Evolutionary conservation across 371 early-diverging fungal species (phyloP), one percentile per base, ranked within the genome.

Genomic region (Rhizopus arrhizus): DNA sequence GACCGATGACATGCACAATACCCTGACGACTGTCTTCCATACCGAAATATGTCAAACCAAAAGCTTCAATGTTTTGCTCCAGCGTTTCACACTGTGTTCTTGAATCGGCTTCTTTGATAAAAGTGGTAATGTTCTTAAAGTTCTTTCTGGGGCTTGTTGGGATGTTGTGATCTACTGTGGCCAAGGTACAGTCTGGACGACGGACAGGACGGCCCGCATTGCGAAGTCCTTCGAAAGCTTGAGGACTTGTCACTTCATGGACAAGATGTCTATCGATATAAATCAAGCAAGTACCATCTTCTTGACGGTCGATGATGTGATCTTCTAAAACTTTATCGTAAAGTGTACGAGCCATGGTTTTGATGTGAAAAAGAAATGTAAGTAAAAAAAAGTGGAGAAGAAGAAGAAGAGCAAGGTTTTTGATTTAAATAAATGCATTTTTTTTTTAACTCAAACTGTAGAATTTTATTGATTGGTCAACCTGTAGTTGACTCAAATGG

Each of bases 141-240:
- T 67, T 72, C 62, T 79, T 79, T 58, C 84, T 72, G 12, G 78
- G 48, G n/a, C 79, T 64, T 0, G 85, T 86, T 16, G 89, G 89
- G 54, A 86, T 89, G 66, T 89, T 89, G 77, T 89, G 89, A 71
- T 89, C 89, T n/a, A 89, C 84, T 10, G 89, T 89, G 22, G 82
- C 85, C 4, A 89, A 73, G 8, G 89, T 89, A 59, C 81, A 80
- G 65, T 89, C 89, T 11, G 80, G 77, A 40, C 89, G 74, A 58
- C 89, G 82, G 0, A 89, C 89, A 38, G 62, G 59, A 31, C 89
- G 73, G 33, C 58, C 58, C 4, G 89, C 85, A 56, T 83, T 80
- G 32, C 82, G 77, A 29, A 89, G 81, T 40, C 86, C 86, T 67
- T 86, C 89, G 66, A 86, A 89, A 15, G 89, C 89, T 62, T 86